These are phyloP conservation scores for Blastobotrys aristatus DNA, from an alignment of 1,139 yeast species.

Conservation along the genomic window DNA sequence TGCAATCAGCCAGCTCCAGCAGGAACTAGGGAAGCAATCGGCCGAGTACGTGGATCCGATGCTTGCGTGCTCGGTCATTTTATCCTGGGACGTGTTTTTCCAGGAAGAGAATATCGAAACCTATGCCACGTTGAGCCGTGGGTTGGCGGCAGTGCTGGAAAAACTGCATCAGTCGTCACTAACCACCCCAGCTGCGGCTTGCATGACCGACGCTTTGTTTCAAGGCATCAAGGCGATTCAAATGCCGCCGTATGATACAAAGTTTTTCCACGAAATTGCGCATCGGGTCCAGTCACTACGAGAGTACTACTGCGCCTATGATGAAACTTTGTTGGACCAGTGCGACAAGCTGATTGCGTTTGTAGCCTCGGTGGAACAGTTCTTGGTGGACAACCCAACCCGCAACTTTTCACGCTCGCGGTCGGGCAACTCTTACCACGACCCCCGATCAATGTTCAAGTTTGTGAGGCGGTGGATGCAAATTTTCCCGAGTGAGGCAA, in stretches of 20 bases:
- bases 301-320: neutral
- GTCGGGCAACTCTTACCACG: constrained; percentile 21
- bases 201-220: constrained; percentile 30
- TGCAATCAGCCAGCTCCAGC: constrained; percentile 28
- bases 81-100: constrained; percentile 33
- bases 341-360: constrained; percentile 21
- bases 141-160: constrained; percentile 32
- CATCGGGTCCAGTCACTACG: constrained; percentile 24
- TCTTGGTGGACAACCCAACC: constrained; percentile 19
- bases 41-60: constrained; percentile 29
- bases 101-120: constrained; percentile 29
- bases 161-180: constrained; percentile 24
- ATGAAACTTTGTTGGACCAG: neutral
- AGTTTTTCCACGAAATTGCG: constrained; percentile 33
- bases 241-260: constrained; percentile 36
- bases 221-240: constrained; percentile 34
- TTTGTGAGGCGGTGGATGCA: constrained; percentile 30
- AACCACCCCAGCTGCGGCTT: constrained; percentile 28
- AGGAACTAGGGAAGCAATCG: constrained; percentile 21
- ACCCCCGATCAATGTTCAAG: constrained; percentile 25
- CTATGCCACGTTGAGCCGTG: constrained; percentile 30
- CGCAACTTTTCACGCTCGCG: constrained; percentile 11
- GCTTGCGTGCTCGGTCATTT: constrained; percentile 28
- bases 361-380: constrained; percentile 19
- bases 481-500: constrained; percentile 29